Base-by-base conservation (phyloP, 257 asterid species). In the Solanum chilense region DNA sequence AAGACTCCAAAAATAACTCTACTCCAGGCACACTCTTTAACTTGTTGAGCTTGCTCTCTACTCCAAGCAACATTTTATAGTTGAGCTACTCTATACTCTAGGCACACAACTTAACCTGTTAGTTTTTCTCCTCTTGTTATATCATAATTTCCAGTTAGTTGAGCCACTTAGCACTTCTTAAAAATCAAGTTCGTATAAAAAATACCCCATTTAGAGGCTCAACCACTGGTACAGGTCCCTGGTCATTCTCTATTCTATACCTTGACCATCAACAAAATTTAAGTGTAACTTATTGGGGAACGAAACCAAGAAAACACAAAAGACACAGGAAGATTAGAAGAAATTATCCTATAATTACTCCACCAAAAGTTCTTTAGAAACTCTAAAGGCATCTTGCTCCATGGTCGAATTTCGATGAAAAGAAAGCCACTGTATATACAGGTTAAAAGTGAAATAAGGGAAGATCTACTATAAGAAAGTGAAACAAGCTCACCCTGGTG, bases 401-500 rank as follows among this genome's bases (percentile, higher is more conserved):
- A 31, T 49, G 68, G 85, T 29, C 33, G 85, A 47, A 81, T 49
- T 47, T 81, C 11, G 29, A 81, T 81, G 39, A 29, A 81, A 47
- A 49, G 31, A 29, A 81, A 49, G 15, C 45, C 29, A 49, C 69
- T 81, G 69, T 81, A 78, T 78, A 31, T 49, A 16, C 69, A 49
- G 85, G 85, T 81, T 47, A 37, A 71, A 31, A 35, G 80, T 78
- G 14, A n/a, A 58, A 86, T 68, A 10, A 27, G 15, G 37, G 33
- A 21, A n/a, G 68, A 85, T 25, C 29, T n/a, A 82, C 62, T n/a
- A 58, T 75, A 88, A 69, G 73, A 74, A 77, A 23, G 42, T 16
- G 33, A 58, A 66, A 80, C 18, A 33, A 87, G 89, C 93, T 89
- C 88, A 93, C 98, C 93, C 87, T 90, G 82, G 85, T 82, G 45